phyloP scores from a whole-genome alignment of 2,329 filamentous ascomycete species.

The Aspergillus sojae region DNA sequence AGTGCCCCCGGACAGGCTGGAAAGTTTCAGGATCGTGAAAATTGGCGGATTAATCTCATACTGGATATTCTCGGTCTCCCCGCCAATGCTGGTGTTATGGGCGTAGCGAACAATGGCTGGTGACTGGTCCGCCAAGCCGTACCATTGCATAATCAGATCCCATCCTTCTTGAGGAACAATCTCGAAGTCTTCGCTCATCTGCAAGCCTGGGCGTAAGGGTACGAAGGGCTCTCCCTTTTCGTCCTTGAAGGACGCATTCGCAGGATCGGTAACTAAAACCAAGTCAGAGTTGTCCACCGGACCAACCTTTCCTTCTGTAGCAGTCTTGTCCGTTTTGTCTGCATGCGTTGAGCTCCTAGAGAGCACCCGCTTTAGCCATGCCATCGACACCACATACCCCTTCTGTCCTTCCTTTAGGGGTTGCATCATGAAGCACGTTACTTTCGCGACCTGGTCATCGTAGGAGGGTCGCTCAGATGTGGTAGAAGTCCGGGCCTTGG shows the following conservation, averaged over 20 bases:
- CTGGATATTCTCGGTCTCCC: slow-evolving; percentile 67
- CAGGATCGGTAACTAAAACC: slow-evolving; percentile 59
- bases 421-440: slow-evolving; percentile 61
- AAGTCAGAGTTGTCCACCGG: slow-evolving; percentile 88
- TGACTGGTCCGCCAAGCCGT: slow-evolving; percentile 72
- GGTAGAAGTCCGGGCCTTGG: slow-evolving; percentile 24
- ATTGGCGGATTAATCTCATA: slow-evolving; percentile 85
- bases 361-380: slow-evolving; percentile 76
- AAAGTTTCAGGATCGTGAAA: slow-evolving; percentile 81
- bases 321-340: slow-evolving; percentile 61
- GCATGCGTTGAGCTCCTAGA: slow-evolving; percentile 63
- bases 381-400: slow-evolving; percentile 75
- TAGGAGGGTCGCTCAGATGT: slow-evolving; percentile 47
- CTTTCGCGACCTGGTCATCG: slow-evolving; percentile 74
- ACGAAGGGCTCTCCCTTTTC: slow-evolving; percentile 62
- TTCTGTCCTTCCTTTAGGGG: slow-evolving; percentile 70
- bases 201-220: slow-evolving; percentile 69
- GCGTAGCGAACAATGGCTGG: slow-evolving; percentile 73
- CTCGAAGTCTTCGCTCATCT: slow-evolving; percentile 70
- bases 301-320: slow-evolving; percentile 67
- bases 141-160: slow-evolving; percentile 79
- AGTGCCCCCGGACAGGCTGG: slow-evolving; percentile 59
- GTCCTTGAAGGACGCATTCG: slow-evolving; percentile 43
- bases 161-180: slow-evolving; percentile 79
- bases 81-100: slow-evolving; percentile 69